Evolutionary conservation across 2,329 filamentous ascomycete genomes (phyloP).

Genomic region (Xylariaceae sp.): DNA sequence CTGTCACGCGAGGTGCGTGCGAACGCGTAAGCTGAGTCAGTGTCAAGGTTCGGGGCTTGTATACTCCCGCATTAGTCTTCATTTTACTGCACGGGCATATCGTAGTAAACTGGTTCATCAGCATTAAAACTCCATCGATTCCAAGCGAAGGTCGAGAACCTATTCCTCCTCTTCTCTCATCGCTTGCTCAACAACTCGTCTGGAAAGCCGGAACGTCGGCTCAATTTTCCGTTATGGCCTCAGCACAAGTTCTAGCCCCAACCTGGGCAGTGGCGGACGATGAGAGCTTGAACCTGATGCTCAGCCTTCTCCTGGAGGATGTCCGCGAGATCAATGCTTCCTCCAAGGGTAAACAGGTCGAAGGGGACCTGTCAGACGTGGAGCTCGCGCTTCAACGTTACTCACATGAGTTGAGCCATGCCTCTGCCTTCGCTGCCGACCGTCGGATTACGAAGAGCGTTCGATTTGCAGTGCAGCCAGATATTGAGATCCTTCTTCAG

Average conservation of each 20-base stretch:
- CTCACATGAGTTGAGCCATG: constrained; percentile 12
- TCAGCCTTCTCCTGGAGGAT: constrained; percentile 5
- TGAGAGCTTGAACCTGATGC: constrained; percentile 6
- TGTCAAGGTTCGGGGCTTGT: too few species aligned
- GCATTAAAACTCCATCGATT: too few species aligned
- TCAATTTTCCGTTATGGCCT: too few species aligned
- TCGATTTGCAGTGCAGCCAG: constrained; percentile 13
- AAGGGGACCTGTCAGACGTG: constrained; percentile 11
- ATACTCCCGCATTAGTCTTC: too few species aligned
- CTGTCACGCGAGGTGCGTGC: too few species aligned
- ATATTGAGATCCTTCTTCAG: constrained; percentile 11
- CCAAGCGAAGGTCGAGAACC: too few species aligned
- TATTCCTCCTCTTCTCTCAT: too few species aligned
- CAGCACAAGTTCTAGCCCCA: background rate
- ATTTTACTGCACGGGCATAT: too few species aligned
- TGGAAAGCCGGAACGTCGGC: too few species aligned
- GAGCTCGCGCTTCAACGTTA: constrained; percentile 16
- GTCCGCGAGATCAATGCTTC: background rate
- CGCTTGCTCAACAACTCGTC: too few species aligned
- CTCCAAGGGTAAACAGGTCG: constrained; percentile 17
- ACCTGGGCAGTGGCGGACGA: constrained; percentile 6
- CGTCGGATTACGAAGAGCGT: constrained; percentile 19
- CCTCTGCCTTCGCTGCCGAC: constrained; percentile 10
- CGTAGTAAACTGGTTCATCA: too few species aligned
- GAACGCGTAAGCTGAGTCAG: too few species aligned